Base-by-base conservation (phyloP, 345 rosid species). In the Odontarrhena argentea region DNA sequence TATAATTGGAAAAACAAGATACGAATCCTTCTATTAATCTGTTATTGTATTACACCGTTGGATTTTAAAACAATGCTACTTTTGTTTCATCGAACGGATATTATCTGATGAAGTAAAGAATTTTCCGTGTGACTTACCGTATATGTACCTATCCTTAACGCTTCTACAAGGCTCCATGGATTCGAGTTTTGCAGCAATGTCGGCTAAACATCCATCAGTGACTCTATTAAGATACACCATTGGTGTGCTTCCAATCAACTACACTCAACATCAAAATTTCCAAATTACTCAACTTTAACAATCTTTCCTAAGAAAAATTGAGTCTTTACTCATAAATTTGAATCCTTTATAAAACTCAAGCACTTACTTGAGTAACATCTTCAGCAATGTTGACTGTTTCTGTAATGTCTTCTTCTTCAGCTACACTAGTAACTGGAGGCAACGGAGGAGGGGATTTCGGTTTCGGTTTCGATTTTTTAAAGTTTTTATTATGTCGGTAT, bases 81-180 rank as follows among this genome's bases (percentile, higher is more conserved):
- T n/a, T n/a, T n/a, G n/a, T n/a, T n/a, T n/a, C n/a, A n/a, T n/a
- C n/a, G n/a, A n/a, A n/a, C n/a, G n/a, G n/a, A n/a, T n/a, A n/a
- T n/a, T n/a, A n/a, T n/a, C n/a, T n/a, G 60, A 41, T 3, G 44
- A 10, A 53, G 59, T 1, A 45, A 59, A 44, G 56, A 28, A 76
- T 15, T 11, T 60, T n/a, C 52, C 51, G 24, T n/a, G n/a, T n/a
- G n/a, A n/a, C n/a, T n/a, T n/a, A n/a, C n/a, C n/a, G n/a, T n/a
- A n/a, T n/a, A n/a, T n/a, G 67, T 68, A 90, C 98, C 98, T 85
- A 71, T 90, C 97, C 60, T 93, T 93, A 69, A 88, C 97, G 49
- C 97, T 93, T 60, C 87, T 79, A 75, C 97, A 93, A 24, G 96
- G 97, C 71, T 93, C 92, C 98, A 93, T 86, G 55, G 96, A 93